These are phyloP conservation scores for Aristolochia contorta DNA, from an alignment of 164 flowering plant species.

Conservation along the genomic window DNA sequence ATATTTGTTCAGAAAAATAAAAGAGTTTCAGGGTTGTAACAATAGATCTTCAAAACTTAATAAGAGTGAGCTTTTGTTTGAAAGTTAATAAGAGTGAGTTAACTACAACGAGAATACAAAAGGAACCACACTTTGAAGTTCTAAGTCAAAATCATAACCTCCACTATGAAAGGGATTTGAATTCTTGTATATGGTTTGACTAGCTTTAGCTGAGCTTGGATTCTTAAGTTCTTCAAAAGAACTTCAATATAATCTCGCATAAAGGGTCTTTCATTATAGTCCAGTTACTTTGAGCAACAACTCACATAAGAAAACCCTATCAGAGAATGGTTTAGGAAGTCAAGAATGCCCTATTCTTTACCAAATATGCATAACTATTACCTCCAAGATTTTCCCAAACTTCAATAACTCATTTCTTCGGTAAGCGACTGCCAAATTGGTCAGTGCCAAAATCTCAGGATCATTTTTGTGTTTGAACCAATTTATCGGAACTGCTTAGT, in stretches of 20 bases:
- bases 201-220: constrained; percentile 94
- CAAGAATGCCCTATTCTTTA: no score
- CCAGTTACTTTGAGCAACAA: constrained; percentile 69
- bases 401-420: constrained; percentile 94
- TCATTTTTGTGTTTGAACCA: constrained; percentile 82
- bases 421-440: constrained; percentile 93
- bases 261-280: constrained; percentile 97
- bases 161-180: constrained; percentile 86
- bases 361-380: constrained; percentile 8
- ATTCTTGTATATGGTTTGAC: constrained; percentile 97
- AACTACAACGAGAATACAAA: background rate
- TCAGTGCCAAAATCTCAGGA: constrained; percentile 98
- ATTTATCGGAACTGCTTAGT: constrained; percentile 1
- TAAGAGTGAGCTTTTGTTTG: no score
- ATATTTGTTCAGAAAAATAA: no score
- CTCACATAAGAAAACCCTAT: background rate
- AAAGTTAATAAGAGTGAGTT: no score
- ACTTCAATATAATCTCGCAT: constrained; percentile 94
- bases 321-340: no score
- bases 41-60: no score
- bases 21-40: no score
- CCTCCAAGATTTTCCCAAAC: constrained; percentile 95
- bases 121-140: background rate
- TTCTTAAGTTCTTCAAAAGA: constrained; percentile 84
- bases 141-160: constrained; percentile 31